Evolutionary conservation across 169 alveolate genomes (phyloP).

Genomic region (Eimeria sp.): DNA sequence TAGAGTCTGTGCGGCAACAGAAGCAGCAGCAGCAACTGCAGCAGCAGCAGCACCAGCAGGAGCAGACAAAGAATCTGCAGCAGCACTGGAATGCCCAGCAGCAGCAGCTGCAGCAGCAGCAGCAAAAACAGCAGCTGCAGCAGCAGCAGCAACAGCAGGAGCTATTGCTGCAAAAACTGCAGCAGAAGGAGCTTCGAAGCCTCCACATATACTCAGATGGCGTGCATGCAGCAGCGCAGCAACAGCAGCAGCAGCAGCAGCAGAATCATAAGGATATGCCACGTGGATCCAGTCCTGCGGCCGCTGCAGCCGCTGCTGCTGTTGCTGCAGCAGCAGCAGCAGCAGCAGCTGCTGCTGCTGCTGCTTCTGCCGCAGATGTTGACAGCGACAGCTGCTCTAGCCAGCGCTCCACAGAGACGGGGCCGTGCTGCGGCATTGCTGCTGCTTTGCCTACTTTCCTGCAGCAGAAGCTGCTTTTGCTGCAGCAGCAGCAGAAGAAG

Average conservation of each 20-base stretch:
- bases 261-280: neutral
- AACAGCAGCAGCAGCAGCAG: slow-evolving; percentile 41
- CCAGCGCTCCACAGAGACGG: neutral
- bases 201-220: slow-evolving; percentile 36
- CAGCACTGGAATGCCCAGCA: neutral
- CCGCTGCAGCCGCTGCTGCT: neutral
- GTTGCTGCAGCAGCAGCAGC: slow-evolving; percentile 13
- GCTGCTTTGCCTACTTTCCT: slow-evolving; percentile 13
- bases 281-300: neutral
- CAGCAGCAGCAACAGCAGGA: slow-evolving; percentile 34
- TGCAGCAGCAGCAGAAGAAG: slow-evolving; percentile 33
- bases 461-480: slow-evolving; percentile 17
- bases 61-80: neutral
- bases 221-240: neutral
- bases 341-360: slow-evolving; percentile 7
- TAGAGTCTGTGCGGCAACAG: slow-evolving; percentile 30
- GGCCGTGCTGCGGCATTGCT: slow-evolving; percentile 14
- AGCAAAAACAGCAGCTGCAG: neutral
- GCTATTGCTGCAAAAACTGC: slow-evolving; percentile 4
- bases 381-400: neutral
- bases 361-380: neutral
- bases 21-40: slow-evolving; percentile 15
- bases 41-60: slow-evolving; percentile 10
- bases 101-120: neutral
- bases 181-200: neutral